Evolutionary conservation across 768 basidiomycete genomes (phyloP).

Genomic region (Suillus tomentosus): DNA sequence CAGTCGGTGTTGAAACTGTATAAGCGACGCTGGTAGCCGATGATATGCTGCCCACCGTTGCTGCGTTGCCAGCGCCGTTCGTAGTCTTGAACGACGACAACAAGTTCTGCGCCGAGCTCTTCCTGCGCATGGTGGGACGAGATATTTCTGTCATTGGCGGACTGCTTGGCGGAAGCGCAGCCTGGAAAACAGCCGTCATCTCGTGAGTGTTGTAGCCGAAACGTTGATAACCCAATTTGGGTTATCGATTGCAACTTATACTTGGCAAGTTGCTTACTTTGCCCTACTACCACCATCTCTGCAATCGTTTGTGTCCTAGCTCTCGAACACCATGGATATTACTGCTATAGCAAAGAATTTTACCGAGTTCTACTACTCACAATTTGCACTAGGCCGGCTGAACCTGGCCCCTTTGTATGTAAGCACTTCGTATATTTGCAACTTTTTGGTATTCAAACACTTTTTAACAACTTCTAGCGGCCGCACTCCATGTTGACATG

Average conservation of each 20-base stretch:
- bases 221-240: constrained; percentile 21
- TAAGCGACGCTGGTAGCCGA: constrained; percentile 41
- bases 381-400: constrained; percentile 68
- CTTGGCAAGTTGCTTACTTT: constrained; percentile 1
- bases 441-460: constrained; percentile 31
- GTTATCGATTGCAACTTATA: constrained; percentile 5
- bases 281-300: constrained; percentile 13
- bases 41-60: constrained; percentile 38
- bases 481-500: constrained; percentile 82
- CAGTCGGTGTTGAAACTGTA: constrained; percentile 38
- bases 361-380: constrained; percentile 78
- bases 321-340: constrained; percentile 67
- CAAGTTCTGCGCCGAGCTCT: constrained; percentile 84
- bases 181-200: constrained; percentile 24
- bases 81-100: constrained; percentile 68
- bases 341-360: constrained; percentile 77
- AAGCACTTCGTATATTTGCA: constrained; percentile 33
- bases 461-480: constrained; percentile 52
- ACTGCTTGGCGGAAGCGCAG: constrained; percentile 21
- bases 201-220: constrained; percentile 5
- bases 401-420: constrained; percentile 75
- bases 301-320: constrained; percentile 19
- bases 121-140: constrained; percentile 75
- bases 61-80: constrained; percentile 20
- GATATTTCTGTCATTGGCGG: constrained; percentile 32